Evolutionary conservation across 2,329 filamentous ascomycete species (phyloP), one percentile per base, ranked within the genome.

Genomic region (Alternaria incomplexa): DNA sequence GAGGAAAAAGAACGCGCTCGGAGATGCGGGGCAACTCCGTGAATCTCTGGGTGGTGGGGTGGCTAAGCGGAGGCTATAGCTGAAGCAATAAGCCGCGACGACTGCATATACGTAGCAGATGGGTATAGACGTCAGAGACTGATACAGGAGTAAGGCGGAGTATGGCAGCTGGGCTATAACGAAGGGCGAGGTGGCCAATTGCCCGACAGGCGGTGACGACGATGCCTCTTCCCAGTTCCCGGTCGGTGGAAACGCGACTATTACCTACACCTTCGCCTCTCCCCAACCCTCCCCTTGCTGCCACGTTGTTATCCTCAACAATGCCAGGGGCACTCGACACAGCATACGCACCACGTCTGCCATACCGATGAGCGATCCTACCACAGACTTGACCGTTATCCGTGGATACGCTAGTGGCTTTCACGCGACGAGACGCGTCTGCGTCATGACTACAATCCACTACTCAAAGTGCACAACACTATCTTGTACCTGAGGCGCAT

Each of bases 1-100:
- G 58, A 57, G 63, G 55, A 52, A 71, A 67, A 65, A 61, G 57
- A 68, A 69, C 70, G 66, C 70, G 70, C 61, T 44, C 67, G 67
- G 70, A 65, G 68, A 71, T 67, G 72, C 68, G 72, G 69, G 73
- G 72, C 70, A 72, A 48, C 55, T 62, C 64, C 65, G 61, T 69
- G 64, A 69, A 62, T 56, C 58, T 55, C 52, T 56, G 51, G 46
- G 43, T 63, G 25, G 64, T 47, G 64, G 61, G 62, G 55, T 67
- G 62, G 36, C 47, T 52, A 61, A 51, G 62, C 54, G 63, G 63
- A 58, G 13, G 56, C 40, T 48, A 13, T 32, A 17, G 12, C 23
- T 40, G 50, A 15, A 45, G 58, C 23, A 61, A 53, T 48, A 43
- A 40, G 48, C 48, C 17, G 11, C 26, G 12, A 25, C 43, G 50